Evolutionary conservation across 768 basidiomycete species (phyloP), one percentile per base, ranked within the genome.

Genomic region (Ramaria sp.): DNA sequence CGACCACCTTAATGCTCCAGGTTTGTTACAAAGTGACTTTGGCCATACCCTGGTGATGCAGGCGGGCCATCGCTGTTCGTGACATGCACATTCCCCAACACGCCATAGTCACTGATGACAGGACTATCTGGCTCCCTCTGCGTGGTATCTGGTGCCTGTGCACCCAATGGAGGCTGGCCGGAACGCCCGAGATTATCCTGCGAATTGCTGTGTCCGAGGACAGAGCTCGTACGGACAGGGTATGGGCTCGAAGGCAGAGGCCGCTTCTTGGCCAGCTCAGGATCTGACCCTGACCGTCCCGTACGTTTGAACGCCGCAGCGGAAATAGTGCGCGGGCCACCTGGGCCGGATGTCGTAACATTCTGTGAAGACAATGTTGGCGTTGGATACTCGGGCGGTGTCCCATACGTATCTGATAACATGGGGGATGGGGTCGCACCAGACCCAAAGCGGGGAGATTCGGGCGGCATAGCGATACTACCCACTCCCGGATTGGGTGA

Each of bases 301-400:
- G 20, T 73, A 72, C 84, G 73, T 63, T 77, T 79, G 69, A 90
- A 90, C 24, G 86, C 86, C 5, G 86, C 84, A 0, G 86, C 87
- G 2, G 84, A 79, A 53, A 90, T 88, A 55, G 80, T 90, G 43
- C 83, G 75, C 13, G 76, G 63, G 6, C 7, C 64, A 52, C 31
- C 54, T 5, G 27, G 27, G 27, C 37, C 24, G 65, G 1, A 72
- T 15, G 33, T n/a, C n/a, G 55, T 75, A 7, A 71, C 60, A 2
- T 71, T 67, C 7, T 58, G 57, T 0, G 62, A 51, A 9, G 62
- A 11, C 67, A 55, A 39, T 63, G 34, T 57, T 47, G 41, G 63
- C 45, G 61, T 57, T 59, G 66, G 75, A 49, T 77, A 75, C 57
- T 81, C 79, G 7, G 72, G 72, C 2, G 77, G 78, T 1, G 79